Evolutionary conservation across 495 filamentous ascomycete species (phyloP).

Genomic region (Neurospora sp.): DNA sequence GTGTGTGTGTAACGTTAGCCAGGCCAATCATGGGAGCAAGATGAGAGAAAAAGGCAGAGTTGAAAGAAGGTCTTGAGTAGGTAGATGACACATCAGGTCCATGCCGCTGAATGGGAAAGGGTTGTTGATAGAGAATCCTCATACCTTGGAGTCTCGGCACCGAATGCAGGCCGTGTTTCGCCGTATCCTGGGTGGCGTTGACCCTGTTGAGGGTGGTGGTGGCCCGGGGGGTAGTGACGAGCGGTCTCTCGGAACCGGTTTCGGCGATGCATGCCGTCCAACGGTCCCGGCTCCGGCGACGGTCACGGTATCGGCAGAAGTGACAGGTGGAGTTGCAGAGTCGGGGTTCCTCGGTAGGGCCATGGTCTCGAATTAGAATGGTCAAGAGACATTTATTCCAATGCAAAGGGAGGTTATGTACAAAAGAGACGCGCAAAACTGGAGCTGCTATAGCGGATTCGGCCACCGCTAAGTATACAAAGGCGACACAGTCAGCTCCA

Average conservation of each 20-base stretch:
- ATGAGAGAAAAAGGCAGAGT: not conserved
- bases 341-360: not conserved
- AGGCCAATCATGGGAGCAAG: not conserved
- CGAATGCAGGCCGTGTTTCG: slow-evolving; percentile 33
- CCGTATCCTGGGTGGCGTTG: slow-evolving; percentile 21
- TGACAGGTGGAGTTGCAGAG: not conserved
- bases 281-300: not conserved
- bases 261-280: not conserved
- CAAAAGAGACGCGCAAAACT: not conserved
- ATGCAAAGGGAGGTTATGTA: not conserved
- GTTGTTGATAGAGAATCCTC: not conserved
- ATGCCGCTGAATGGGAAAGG: not conserved
- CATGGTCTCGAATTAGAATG: not conserved
- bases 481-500: not conserved
- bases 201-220: not conserved
- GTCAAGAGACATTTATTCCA: not conserved
- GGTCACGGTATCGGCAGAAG: not conserved
- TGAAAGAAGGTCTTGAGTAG: not conserved
- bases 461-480: not conserved
- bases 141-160: slow-evolving; percentile 34
- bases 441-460: not conserved
- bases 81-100: not conserved
- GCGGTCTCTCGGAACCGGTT: not conserved
- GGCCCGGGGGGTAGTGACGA: not conserved
- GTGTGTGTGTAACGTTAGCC: not conserved